Conservation (phyloP, 2,329 filamentous ascomycete genomes). For the Ophiostoma australiae region DNA sequence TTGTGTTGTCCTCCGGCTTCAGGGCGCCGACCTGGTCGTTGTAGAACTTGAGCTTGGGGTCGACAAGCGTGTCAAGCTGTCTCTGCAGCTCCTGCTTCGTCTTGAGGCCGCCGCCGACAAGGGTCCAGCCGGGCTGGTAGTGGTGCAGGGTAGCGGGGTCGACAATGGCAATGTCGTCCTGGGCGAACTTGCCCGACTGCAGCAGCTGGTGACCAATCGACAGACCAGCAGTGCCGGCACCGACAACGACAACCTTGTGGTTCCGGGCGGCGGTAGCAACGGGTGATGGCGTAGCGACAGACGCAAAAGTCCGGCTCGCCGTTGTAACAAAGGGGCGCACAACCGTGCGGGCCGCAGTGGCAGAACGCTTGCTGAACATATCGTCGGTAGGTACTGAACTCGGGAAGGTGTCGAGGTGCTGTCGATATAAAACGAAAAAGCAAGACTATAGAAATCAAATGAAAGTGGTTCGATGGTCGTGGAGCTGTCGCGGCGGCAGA, state of each 20-base stretch:
- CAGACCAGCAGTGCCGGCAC: slow-evolving; percentile 59
- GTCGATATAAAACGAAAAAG: neutral
- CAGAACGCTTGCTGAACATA: slow-evolving; percentile 15
- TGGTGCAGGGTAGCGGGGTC: slow-evolving; percentile 61
- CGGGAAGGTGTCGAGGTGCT: neutral
- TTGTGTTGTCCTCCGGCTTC: slow-evolving; percentile 50
- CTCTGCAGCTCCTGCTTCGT: slow-evolving; percentile 53
- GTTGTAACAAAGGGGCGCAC: slow-evolving; percentile 1
- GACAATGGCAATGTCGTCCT: slow-evolving; percentile 59
- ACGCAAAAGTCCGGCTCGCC: neutral
- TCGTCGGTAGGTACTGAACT: neutral
- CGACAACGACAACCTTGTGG: slow-evolving; percentile 26
- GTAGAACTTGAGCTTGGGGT: slow-evolving; percentile 60
- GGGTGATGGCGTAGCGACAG: neutral
- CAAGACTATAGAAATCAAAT: neutral
- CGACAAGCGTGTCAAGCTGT: slow-evolving; percentile 48
- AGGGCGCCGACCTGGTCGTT: slow-evolving; percentile 47
- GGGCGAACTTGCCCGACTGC: slow-evolving; percentile 49
- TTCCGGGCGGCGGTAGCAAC: slow-evolving; percentile 9
- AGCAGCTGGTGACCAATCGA: slow-evolving; percentile 64
- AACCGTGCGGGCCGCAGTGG: slow-evolving; percentile 4
- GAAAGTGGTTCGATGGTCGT: neutral
- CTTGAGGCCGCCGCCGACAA: slow-evolving; percentile 63
- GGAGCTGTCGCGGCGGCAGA: slow-evolving; percentile 5
- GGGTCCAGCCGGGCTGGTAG: slow-evolving; percentile 66